Evolutionary conservation across 202 grass and related monocot genomes (phyloP).

Genomic region (Setaria viridis): DNA sequence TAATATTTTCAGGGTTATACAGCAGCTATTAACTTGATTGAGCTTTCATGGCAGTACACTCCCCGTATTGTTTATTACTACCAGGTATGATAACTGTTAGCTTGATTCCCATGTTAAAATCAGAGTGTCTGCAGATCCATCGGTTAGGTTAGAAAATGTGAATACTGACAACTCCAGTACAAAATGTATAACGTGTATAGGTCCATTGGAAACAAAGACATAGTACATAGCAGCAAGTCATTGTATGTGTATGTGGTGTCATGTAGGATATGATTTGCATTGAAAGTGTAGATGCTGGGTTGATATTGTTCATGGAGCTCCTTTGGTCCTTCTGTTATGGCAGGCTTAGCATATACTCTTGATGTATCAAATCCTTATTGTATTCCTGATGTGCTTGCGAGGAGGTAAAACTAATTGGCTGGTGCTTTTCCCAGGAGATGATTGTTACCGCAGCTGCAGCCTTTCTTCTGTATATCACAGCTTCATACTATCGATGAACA

Average conservation of each 20-base stretch:
- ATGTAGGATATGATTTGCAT: not conserved
- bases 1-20: slow-evolving; percentile 62
- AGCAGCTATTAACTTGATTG: slow-evolving; percentile 48
- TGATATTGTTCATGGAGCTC: not conserved
- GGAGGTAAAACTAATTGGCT: slow-evolving; percentile 3
- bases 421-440: slow-evolving; percentile 53
- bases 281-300: not conserved
- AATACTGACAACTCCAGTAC: not conserved
- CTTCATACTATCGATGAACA: slow-evolving; percentile 59
- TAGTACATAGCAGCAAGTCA: not conserved
- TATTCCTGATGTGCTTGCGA: not conserved
- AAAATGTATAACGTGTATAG: not conserved
- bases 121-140: slow-evolving; percentile 16
- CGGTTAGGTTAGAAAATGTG: slow-evolving; percentile 6
- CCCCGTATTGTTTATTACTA: slow-evolving; percentile 64
- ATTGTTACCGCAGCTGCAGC: slow-evolving; percentile 51
- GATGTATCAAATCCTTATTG: not conserved
- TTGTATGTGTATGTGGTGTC: not conserved
- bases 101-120: not conserved
- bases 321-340: slow-evolving; percentile 7
- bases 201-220: slow-evolving; percentile 11
- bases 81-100: slow-evolving; percentile 51
- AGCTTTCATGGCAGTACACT: slow-evolving; percentile 55
- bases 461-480: slow-evolving; percentile 49
- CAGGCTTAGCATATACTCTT: not conserved